These are phyloP conservation scores for Diversispora epigaea DNA, from an alignment of 192 early-diverging fungal species.

Conservation along the genomic window DNA sequence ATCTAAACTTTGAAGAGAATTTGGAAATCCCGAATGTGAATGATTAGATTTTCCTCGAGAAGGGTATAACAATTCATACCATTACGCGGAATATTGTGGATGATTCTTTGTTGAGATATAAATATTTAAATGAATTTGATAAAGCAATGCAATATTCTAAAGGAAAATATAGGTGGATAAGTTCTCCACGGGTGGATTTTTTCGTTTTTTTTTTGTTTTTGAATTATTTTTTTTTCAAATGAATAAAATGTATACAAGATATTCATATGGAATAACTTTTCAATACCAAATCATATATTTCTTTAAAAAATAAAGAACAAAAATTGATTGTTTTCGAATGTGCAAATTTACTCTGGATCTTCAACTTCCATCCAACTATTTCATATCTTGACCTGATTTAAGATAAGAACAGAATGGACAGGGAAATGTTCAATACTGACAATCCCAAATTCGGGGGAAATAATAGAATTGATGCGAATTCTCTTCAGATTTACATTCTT, in stretches of 20 bases:
- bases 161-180: constrained; percentile 69
- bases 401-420: no score
- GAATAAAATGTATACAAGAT: neutral
- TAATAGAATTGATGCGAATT: constrained; percentile 74
- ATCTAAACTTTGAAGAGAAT: no score
- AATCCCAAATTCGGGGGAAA: constrained; percentile 74
- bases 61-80: constrained; percentile 87
- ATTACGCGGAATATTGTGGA: constrained; percentile 96
- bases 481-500: constrained; percentile 79
- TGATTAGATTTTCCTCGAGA: no score
- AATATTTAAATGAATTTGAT: no score
- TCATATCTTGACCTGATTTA: no score
- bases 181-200: constrained; percentile 59
- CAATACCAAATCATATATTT: constrained; percentile 83
- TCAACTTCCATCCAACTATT: constrained; percentile 95
- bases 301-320: constrained; percentile 87
- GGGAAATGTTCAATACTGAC: constrained; percentile 87
- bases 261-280: no score
- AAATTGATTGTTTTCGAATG: no score
- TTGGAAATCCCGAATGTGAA: no score
- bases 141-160: no score
- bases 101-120: constrained; percentile 84
- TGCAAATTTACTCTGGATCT: no score
- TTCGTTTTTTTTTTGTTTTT: no score
- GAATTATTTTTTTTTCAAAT: neutral